Evolutionary conservation across 2,329 filamentous ascomycete genomes (phyloP), one percentile per base, ranked within the genome.

Genomic region (Paradendryphiella salina): DNA sequence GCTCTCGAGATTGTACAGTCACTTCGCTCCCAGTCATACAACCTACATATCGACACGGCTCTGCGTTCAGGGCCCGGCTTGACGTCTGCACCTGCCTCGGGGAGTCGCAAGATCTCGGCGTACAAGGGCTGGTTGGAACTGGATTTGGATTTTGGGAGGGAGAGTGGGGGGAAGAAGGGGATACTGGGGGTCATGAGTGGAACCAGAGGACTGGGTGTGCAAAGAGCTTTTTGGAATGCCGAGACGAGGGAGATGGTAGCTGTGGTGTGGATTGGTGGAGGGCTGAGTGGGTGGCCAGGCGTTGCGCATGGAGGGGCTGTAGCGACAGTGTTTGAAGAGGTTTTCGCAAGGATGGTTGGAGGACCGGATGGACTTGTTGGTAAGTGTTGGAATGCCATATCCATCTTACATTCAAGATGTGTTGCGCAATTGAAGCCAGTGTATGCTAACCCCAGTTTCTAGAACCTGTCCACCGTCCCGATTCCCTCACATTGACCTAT

Each of bases 241-340:
- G 70, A 71, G 23, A 82, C 84, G 5, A 79, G 83, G 58, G 82
- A 84, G 61, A 70, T 84, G 28, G 74, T 86, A 9, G 81, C 79
- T 41, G 78, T 91, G n/a, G 76, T 91, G 4, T 88, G 80, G 76
- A 79, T 91, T 46, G 89, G 88, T 5, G 70, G 77, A n/a, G 82
- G 77, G 1, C 66, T 87, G 15, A 77, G 80, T 39, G 88, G 89
- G 3, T 92, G 87, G 86, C 88, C 88, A 1, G 80, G 82, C 10
- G 77, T 88, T 33, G 83, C 85, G 43, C 88, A 93, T 73, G 88
- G 88, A 47, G 88, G 88, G 11, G 77, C 80, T 5, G 78, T 88
- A 40, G 86, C 85, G 6, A 90, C 85, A 0, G 70, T 89, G 3
- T 73, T 91, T 31, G 83, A 89, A 68, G 88, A 91, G 75, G 82